These are phyloP conservation scores for Lignosus rhinocerotis DNA, from an alignment of 1,284 basidiomycete genomes.

Conservation along the genomic window DNA sequence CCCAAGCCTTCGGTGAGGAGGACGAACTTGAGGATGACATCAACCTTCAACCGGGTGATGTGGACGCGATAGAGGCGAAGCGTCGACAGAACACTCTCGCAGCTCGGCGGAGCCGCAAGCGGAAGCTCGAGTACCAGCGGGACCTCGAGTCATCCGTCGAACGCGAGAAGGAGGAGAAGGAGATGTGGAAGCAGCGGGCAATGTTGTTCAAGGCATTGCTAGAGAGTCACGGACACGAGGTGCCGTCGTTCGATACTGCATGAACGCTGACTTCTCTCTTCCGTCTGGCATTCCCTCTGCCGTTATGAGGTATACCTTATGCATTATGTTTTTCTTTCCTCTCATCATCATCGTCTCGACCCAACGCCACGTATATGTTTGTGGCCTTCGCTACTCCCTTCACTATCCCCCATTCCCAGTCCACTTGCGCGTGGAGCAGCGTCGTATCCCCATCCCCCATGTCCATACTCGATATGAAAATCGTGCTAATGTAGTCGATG, in stretches of 20 bases:
- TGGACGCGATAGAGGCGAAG: slow-evolving; percentile 74
- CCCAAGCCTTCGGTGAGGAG: slow-evolving; percentile 54
- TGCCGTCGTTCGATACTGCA: slow-evolving; percentile 37
- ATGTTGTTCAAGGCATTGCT: slow-evolving; percentile 48
- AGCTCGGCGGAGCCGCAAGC: slow-evolving; percentile 70
- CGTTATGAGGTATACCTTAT: slow-evolving; percentile 27
- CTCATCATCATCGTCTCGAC: slow-evolving; percentile 19
- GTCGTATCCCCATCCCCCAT: slow-evolving; percentile 43
- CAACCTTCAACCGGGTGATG: slow-evolving; percentile 41
- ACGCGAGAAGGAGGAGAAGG: slow-evolving; percentile 47
- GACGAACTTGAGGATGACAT: slow-evolving; percentile 51
- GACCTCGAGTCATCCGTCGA: slow-evolving; percentile 57
- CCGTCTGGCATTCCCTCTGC: slow-evolving; percentile 2
- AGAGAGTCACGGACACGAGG: slow-evolving; percentile 45
- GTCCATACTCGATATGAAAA: slow-evolving; percentile 22
- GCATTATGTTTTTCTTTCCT: slow-evolving; percentile 24
- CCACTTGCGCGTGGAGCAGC: slow-evolving; percentile 49
- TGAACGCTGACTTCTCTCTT: slow-evolving; percentile 24
- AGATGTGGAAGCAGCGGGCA: slow-evolving; percentile 59
- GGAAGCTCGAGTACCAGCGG: slow-evolving; percentile 74
- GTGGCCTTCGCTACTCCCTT: slow-evolving; percentile 47
- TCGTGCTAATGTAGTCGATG: slow-evolving; percentile 22
- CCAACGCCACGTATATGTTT: slow-evolving; percentile 19
- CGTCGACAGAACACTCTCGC: slow-evolving; percentile 81
- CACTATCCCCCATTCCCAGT: slow-evolving; percentile 33